Base-by-base conservation (phyloP, 176 grass and related monocot genomes). In the Eleusine indica region DNA sequence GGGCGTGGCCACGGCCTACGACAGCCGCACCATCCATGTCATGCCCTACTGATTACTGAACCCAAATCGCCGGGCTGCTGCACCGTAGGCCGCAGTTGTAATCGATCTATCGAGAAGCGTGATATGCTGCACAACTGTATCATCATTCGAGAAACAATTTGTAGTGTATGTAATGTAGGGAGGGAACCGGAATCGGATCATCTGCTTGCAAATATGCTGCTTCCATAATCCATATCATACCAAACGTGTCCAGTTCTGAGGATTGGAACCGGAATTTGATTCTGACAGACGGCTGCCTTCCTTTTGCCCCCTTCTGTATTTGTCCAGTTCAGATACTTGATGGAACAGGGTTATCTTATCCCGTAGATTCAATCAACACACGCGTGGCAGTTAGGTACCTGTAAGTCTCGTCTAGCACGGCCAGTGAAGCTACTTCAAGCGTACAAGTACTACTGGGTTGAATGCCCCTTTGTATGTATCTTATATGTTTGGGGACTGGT, bases 21-120 rank as follows among this genome's bases (percentile, higher is more conserved):
- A 98, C 74, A 94, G 88, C 87, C 91, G 94, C 71, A 98, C 92
- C 17, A 94, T 92, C 80, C 92, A 98, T 91, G 86, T 93, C 78
- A 93, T 94, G 95, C 95, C 95, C 17, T 98, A 91, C 81, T 98
- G 83, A 87, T 25, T 25, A 25, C 25, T 25, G 25, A 78, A 13
- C 9, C 8, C 18, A 28, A 28, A 66, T 5, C 58, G 14, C 61
- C 42, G 40, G 41, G 15, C 4, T 25, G 6, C 62, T 18, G 68
- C 40, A 5, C 32, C n/a, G 22, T 70, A 42, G 66, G 69, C 30
- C 30, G 10, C 64, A 80, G 44, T 11, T 62, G 70, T 75, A 75
- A 80, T 70, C 66, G 37, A n/a, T 54, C 48, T 35, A 57, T 67
- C 73, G 28, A 14, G 0, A 7, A 7, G 44, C 9, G 44, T 47